Conservation (phyloP, 306 rosid species). For the Casuarina equisetifolia region DNA sequence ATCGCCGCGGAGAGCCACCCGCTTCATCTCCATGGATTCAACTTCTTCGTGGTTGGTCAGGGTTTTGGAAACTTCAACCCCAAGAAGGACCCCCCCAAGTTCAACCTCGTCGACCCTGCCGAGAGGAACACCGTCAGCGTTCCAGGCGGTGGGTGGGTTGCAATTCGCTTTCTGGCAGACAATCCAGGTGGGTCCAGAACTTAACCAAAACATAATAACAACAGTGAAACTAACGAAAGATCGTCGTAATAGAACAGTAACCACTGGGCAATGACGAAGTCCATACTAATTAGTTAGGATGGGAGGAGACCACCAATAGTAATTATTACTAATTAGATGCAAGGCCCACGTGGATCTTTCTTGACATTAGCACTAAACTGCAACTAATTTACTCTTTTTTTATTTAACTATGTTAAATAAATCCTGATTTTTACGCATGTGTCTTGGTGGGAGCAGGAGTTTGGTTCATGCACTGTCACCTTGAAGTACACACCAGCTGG, state of each 20-base stretch:
- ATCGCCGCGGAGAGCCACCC: slow-evolving; percentile 78
- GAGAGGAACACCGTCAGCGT: slow-evolving; percentile 73
- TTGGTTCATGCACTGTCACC: slow-evolving; percentile 87
- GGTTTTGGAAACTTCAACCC: slow-evolving; percentile 69
- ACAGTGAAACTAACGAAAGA: neutral
- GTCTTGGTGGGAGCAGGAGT: slow-evolving; percentile 46
- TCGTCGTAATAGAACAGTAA: neutral
- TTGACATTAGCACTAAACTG: neutral
- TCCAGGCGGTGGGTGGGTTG: slow-evolving; percentile 78
- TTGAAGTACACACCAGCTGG: slow-evolving; percentile 85
- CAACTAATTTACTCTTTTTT: neutral
- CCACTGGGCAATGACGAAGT: neutral
- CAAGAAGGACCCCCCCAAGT: slow-evolving; percentile 52
- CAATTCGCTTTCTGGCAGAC: slow-evolving; percentile 61
- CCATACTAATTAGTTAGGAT: neutral
- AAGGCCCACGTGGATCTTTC: neutral
- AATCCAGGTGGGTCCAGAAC: slow-evolving; percentile 51
- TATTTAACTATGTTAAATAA: too few relatives aligned
- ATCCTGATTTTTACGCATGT: neutral
- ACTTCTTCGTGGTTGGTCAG: slow-evolving; percentile 68
- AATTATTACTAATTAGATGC: neutral
- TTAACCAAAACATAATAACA: neutral
- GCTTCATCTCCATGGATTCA: slow-evolving; percentile 77
- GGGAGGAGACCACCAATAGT: neutral
- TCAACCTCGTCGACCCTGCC: slow-evolving; percentile 66